phyloP scores from a whole-genome alignment of 768 basidiomycete genomes.

The Lepiota brunneoincarnata region DNA sequence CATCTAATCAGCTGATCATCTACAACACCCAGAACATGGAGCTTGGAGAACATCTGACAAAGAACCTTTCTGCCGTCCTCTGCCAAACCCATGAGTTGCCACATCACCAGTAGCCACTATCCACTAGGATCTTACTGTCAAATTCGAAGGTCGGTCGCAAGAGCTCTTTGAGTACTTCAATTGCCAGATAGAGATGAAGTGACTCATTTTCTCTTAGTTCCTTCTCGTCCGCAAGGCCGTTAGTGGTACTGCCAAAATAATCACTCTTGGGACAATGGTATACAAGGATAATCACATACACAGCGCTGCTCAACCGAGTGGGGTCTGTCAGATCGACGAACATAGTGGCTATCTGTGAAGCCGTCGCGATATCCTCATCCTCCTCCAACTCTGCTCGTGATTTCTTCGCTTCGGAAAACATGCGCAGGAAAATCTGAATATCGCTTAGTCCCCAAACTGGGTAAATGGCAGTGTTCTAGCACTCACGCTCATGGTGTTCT shows the following conservation, averaged over 20 bases:
- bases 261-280: not conserved
- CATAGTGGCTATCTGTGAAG: constrained; percentile 69
- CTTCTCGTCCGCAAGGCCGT: constrained; percentile 11
- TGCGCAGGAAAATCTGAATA: constrained; percentile 66
- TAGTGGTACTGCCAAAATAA: constrained; percentile 1
- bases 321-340: constrained; percentile 90
- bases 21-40: constrained; percentile 66
- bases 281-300: constrained; percentile 26
- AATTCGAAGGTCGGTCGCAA: constrained; percentile 11
- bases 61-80: constrained; percentile 68
- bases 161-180: constrained; percentile 45
- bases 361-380: constrained; percentile 69
- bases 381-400: constrained; percentile 68
- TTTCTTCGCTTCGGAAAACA: constrained; percentile 58
- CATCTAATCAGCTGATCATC: constrained; percentile 68
- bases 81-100: constrained; percentile 22
- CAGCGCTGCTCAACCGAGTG: constrained; percentile 35
- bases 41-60: constrained; percentile 59
- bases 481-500: constrained; percentile 49
- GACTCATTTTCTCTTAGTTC: constrained; percentile 22
- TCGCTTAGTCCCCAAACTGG: not conserved
- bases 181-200: constrained; percentile 54
- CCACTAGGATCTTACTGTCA: constrained; percentile 19
- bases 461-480: not conserved
- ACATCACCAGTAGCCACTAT: not conserved